Percentiles rank a stretch among this genome's conserved stretches.
Evolutionary conservation across 2,329 filamentous ascomycete species (phyloP).

Genomic region (Ceratocystis harringtonii): DNA sequence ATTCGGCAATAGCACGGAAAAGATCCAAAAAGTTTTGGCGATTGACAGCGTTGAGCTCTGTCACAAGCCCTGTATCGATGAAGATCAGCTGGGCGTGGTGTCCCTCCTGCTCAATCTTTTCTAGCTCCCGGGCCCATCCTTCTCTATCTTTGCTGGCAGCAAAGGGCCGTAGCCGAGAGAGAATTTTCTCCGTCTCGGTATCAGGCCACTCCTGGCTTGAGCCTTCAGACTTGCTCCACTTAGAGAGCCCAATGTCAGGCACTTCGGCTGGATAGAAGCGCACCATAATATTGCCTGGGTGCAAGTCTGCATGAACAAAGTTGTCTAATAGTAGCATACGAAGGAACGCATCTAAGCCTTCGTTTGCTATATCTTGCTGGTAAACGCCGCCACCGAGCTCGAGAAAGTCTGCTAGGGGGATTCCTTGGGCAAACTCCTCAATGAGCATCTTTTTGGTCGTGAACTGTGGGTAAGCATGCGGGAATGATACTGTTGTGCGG

Average conservation of each 20-base stretch:
- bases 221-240: slow-evolving; percentile 28
- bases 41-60: slow-evolving; percentile 76
- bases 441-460: slow-evolving; percentile 84
- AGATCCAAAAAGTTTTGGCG: slow-evolving; percentile 84
- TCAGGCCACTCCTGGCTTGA: slow-evolving; percentile 35
- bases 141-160: slow-evolving; percentile 44
- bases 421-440: slow-evolving; percentile 90
- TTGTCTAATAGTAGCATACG: slow-evolving; percentile 96
- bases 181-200: slow-evolving; percentile 77
- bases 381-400: slow-evolving; percentile 85
- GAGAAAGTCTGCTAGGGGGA: slow-evolving; percentile 78
- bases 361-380: slow-evolving; percentile 84
- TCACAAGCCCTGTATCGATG: slow-evolving; percentile 92
- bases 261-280: slow-evolving; percentile 81
- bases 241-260: slow-evolving; percentile 38
- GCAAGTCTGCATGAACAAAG: slow-evolving; percentile 90
- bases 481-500: slow-evolving; percentile 88
- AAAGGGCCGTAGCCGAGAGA: slow-evolving; percentile 63
- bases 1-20: slow-evolving; percentile 90
- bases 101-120: slow-evolving; percentile 67
- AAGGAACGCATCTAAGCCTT: slow-evolving; percentile 88
- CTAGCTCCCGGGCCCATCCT: slow-evolving; percentile 61
- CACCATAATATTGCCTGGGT: slow-evolving; percentile 98
- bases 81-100: slow-evolving; percentile 92
- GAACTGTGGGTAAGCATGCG: slow-evolving; percentile 82